Base-by-base conservation (phyloP, 345 rosid genomes). In the Turritis glabra region DNA sequence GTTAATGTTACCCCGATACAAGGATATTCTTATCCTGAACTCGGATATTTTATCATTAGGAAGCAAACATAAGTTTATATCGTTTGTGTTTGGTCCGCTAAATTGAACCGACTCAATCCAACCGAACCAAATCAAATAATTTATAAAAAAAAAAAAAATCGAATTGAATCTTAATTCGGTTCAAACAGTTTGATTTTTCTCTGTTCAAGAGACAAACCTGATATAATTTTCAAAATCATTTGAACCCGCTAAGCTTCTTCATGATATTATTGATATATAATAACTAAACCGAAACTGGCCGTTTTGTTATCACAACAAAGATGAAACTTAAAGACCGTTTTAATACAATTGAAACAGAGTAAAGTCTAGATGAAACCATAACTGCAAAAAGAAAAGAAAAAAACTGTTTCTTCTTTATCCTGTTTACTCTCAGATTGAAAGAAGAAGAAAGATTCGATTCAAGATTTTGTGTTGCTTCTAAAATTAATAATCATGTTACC, bases 281-380 rank as follows among this genome's bases (percentile, higher is more conserved):
- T n/a, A n/a, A n/a, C n/a, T n/a, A n/a, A n/a, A n/a, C n/a, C n/a
- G n/a, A n/a, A n/a, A n/a, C n/a, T n/a, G n/a, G n/a, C n/a, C n/a
- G n/a, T n/a, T n/a, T n/a, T n/a, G n/a, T n/a, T n/a, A n/a, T n/a
- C n/a, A n/a, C n/a, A n/a, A n/a, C n/a, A n/a, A n/a, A n/a, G 22
- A 61, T 65, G 64, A 54, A 74, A 57, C 67, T 32, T 55, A 46
- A 35, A 18, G 38, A 46, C 43, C 18, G 72, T 47, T 67, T 58
- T 7, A 21, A 26, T 18, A n/a, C 55, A 51, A 35, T 44, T 59
- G 55, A 68, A 48, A 67, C 68, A 67, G 67, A 58, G 59, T 67
- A 50, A 68, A 50, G 62, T 25, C 29, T 35, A 13, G 17, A 54
- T 57, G 44, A 74, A 57, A 26, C 37, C 62, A 67, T 75, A 75